Conservation (phyloP, 108 stramenopile species). For the Nitzschia sp. region DNA sequence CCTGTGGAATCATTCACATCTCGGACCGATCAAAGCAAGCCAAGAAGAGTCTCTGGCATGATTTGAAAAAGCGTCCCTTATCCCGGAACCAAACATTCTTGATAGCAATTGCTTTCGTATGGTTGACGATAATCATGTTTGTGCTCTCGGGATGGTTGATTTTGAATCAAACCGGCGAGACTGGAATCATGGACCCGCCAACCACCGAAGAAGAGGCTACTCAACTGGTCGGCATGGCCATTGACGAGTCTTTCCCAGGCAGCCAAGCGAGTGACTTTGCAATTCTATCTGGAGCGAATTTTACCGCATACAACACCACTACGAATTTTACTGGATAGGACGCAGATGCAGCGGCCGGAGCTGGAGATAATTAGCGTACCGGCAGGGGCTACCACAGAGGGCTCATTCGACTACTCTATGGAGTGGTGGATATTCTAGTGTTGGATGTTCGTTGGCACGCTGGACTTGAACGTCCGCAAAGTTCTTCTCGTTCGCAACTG, state of each 20-base stretch:
- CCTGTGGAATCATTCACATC: slow-evolving; percentile 25
- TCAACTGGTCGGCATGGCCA: background rate
- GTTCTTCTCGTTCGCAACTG: no score
- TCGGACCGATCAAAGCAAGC: slow-evolving; percentile 26
- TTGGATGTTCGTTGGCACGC: no score
- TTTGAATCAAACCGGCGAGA: background rate
- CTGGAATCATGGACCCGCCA: background rate
- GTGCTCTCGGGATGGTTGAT: background rate
- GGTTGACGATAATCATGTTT: background rate
- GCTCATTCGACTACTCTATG: no score
- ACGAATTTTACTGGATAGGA: no score
- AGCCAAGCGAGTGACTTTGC: background rate
- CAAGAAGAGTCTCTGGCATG: slow-evolving; percentile 33
- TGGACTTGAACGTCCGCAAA: no score
- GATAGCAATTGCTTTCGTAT: background rate
- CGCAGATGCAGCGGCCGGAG: no score
- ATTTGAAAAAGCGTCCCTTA: background rate
- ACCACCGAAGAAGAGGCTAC: background rate
- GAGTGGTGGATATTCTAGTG: no score
- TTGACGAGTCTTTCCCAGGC: background rate
- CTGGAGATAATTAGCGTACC: no score
- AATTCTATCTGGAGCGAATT: no score
- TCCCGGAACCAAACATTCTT: background rate
- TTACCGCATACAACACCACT: no score
- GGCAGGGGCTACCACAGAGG: no score